Percentiles rank a stretch among this genome's conserved stretches.
These are phyloP conservation scores for Nymphaea colorata DNA, from an alignment of 164 flowering plant species.

Conservation along the genomic window DNA sequence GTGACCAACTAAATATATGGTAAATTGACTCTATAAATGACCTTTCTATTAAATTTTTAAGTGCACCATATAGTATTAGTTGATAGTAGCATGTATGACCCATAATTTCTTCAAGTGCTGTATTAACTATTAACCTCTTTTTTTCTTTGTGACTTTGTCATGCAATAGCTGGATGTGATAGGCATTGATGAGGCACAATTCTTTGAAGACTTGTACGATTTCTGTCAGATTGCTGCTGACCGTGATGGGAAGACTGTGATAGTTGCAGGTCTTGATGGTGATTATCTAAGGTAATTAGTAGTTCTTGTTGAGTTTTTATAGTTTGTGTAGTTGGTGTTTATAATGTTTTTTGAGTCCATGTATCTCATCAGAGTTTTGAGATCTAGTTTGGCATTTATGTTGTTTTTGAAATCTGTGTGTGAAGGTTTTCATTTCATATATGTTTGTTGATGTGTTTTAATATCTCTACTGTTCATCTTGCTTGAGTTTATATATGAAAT, in stretches of 20 bases:
- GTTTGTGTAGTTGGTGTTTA: not conserved
- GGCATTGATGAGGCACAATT: constrained; percentile 98
- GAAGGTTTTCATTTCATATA: too few relatives aligned
- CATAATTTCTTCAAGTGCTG: too few relatives aligned
- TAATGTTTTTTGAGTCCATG: not conserved
- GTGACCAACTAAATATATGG: too few relatives aligned
- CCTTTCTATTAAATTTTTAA: too few relatives aligned
- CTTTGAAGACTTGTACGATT: constrained; percentile 84
- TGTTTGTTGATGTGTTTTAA: too few relatives aligned
- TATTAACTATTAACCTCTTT: too few relatives aligned
- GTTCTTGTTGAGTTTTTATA: not conserved
- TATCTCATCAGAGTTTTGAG: not conserved
- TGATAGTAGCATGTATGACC: too few relatives aligned
- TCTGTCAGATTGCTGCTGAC: constrained; percentile 82
- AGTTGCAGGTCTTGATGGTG: constrained; percentile 93
- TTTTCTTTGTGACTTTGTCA: not conserved
- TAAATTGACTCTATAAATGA: too few relatives aligned
- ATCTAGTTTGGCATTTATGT: not conserved
- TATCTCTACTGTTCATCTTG: too few relatives aligned
- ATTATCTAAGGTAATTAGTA: constrained; percentile 58
- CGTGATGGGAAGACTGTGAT: constrained; percentile 73
- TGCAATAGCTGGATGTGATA: constrained; percentile 82
- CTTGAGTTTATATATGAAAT: too few relatives aligned
- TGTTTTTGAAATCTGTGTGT: not conserved
- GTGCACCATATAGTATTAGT: too few relatives aligned